Percentiles rank a stretch among this genome's conserved stretches.
phyloP scores from a whole-genome alignment of 2,329 filamentous ascomycete genomes.

The Botrytis deweyae region DNA sequence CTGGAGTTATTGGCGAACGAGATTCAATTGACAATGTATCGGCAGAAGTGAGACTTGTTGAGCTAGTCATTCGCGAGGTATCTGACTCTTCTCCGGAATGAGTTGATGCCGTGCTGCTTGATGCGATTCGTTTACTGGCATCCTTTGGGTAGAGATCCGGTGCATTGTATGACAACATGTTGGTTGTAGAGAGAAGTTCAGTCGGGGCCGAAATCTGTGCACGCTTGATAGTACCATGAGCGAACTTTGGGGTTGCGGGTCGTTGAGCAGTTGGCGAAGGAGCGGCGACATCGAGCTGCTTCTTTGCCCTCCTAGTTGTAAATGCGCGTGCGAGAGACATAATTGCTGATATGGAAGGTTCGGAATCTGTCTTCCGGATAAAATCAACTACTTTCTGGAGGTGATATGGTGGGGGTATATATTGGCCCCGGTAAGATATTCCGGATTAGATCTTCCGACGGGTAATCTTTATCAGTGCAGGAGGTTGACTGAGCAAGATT shows the following conservation, averaged over 20 bases:
- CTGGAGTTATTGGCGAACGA: conserved; percentile 43
- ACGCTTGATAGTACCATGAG: conserved; percentile 39
- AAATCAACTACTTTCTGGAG: conserved; percentile 15
- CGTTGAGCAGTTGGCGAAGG: conserved; percentile 30
- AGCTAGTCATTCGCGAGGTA: conserved; percentile 48
- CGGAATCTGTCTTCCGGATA: conserved; percentile 22
- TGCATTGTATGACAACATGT: conserved; percentile 93
- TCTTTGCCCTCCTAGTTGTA: conserved; percentile 62
- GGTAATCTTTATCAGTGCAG: conserved; percentile 24
- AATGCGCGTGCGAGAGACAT: conserved; percentile 69
- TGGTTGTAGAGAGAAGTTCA: conserved; percentile 88
- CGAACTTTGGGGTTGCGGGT: conserved; percentile 35
- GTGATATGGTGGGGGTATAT: conserved; percentile 28
- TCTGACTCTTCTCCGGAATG: conserved; percentile 70
- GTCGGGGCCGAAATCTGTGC: conserved; percentile 84
- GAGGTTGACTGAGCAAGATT: conserved; percentile 19
- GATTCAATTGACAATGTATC: conserved; percentile 46
- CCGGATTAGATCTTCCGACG: conserved; percentile 25
- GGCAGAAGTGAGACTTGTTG: conserved; percentile 47
- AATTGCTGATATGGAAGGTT: conserved; percentile 31
- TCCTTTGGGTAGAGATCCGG: conserved; percentile 64
- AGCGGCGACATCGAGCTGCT: conserved; percentile 35
- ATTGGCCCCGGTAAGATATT: conserved; percentile 21
- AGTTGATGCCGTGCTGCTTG: conserved; percentile 27
- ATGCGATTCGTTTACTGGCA: background rate